These are phyloP conservation scores for Phytopythium cucurbitacearum DNA, from an alignment of 352 stramenopile genomes.

Conservation along the genomic window DNA sequence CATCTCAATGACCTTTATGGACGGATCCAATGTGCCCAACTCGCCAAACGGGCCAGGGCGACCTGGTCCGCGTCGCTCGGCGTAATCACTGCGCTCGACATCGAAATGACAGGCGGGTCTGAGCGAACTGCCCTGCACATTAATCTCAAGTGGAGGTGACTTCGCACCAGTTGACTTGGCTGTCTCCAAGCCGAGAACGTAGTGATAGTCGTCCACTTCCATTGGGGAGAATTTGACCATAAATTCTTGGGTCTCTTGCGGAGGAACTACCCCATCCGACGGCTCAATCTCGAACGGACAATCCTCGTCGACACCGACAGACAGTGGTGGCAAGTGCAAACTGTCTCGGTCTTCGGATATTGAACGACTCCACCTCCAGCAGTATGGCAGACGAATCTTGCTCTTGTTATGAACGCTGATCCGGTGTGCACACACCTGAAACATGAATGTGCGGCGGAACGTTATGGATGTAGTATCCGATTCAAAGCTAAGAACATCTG, in stretches of 20 bases:
- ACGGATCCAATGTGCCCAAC: slow-evolving; percentile 76
- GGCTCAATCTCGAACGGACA: slow-evolving; percentile 89
- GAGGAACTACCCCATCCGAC: slow-evolving; percentile 39
- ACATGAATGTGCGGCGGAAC: slow-evolving; percentile 86
- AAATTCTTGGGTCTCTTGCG: slow-evolving; percentile 68
- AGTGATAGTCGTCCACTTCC: slow-evolving; percentile 88
- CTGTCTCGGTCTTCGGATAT: slow-evolving; percentile 7
- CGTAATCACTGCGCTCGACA: slow-evolving; percentile 87
- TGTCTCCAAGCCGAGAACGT: slow-evolving; percentile 47
- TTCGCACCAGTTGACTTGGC: slow-evolving; percentile 3
- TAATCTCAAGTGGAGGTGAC: slow-evolving; percentile 27
- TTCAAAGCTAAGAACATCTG: slow-evolving; percentile 52
- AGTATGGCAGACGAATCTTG: slow-evolving; percentile 57
- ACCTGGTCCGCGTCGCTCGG: slow-evolving; percentile 55
- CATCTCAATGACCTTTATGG: slow-evolving; percentile 91
- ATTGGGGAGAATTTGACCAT: slow-evolving; percentile 86
- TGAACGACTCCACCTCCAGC: slow-evolving; percentile 47
- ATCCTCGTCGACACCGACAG: slow-evolving; percentile 34
- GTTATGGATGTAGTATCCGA: slow-evolving; percentile 53
- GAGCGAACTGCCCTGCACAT: slow-evolving; percentile 69
- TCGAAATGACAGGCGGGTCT: slow-evolving; percentile 93
- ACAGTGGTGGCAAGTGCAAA: slow-evolving; percentile 3
- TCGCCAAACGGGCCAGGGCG: slow-evolving; percentile 81
- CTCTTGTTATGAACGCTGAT: slow-evolving; percentile 68
- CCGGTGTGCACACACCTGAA: slow-evolving; percentile 77